Evolutionary conservation across 2,329 filamentous ascomycete genomes (phyloP).

Genomic region (Sarocladium kiliense): DNA sequence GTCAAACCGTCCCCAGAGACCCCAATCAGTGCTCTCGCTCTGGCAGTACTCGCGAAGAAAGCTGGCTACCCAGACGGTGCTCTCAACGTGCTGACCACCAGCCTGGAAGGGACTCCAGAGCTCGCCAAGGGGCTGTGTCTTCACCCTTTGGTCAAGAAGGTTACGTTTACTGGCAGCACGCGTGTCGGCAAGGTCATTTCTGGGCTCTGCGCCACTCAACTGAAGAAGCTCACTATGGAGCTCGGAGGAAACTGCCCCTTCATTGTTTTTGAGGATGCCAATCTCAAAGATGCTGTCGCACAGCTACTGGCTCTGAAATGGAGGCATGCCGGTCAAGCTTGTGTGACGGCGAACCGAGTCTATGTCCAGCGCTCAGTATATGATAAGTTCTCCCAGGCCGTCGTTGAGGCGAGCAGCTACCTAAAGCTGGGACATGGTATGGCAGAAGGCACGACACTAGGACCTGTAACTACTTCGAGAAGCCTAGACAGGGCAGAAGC

Average conservation of each 20-base stretch:
- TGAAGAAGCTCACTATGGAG: conserved; percentile 66
- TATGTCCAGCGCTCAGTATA: conserved; percentile 58
- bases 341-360: conserved; percentile 58
- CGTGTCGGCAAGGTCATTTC: conserved; percentile 63
- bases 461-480: conserved; percentile 22
- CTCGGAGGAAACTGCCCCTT: conserved; percentile 65
- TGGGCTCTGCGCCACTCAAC: conserved; percentile 50
- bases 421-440: conserved; percentile 59
- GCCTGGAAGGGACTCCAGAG: conserved; percentile 35
- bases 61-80: conserved; percentile 74
- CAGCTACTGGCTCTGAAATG: conserved; percentile 63
- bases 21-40: conserved; percentile 64
- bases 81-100: conserved; percentile 47
- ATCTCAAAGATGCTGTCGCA: conserved; percentile 59
- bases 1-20: conserved; percentile 70
- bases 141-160: conserved; percentile 48
- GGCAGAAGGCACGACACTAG: conserved; percentile 28
- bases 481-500: conserved; percentile 32
- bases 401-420: conserved; percentile 45
- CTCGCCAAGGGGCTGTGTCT: conserved; percentile 42
- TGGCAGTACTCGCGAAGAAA: conserved; percentile 61
- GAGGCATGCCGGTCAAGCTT: conserved; percentile 68
- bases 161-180: conserved; percentile 75
- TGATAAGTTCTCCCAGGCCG: conserved; percentile 51
- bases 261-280: conserved; percentile 64